Evolutionary conservation across 306 rosid genomes (phyloP), one percentile per base, ranked within the genome.

Genomic region (Prunus mira): DNA sequence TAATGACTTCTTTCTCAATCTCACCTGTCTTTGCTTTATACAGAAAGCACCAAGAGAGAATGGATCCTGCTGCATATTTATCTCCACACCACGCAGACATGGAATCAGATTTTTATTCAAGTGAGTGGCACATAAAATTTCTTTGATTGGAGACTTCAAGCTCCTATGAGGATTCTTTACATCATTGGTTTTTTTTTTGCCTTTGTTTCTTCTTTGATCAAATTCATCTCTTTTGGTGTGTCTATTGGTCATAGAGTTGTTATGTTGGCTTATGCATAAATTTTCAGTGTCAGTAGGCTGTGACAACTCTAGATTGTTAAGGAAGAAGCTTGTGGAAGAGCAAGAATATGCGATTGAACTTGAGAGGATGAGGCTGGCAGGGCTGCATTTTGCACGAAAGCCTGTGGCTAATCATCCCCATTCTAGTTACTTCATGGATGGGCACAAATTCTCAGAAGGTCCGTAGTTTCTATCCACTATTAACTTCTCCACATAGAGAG

Each of bases 21-120:
- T 1, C 22, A 11, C 60, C 52, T 68, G 54, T 65, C 75, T 45
- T 38, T 14, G 69, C 65, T 77, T 56, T 61, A 20, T 73, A 78
- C 87, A 93, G 98, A 87, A 93, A 78, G 83, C 77, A 81, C 81
- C 62, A 71, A 10, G 97, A 93, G 22, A 87, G 88, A 82, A 71
- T 54, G 50, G 92, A 91, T 28, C 83, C 67, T 9, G 65, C 72
- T 3, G 30, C 69, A n/a, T 84, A 70, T 73, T 82, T 67, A 61
- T 63, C 90, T 52, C 77, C 84, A 0, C 75, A 71, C 49, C 78
- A 24, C 38, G 54, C 47, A 3, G 89, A 88, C 58, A 34, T 76
- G 67, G 93, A 93, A 14, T 64, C 86, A 0, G 91, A 88, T 65
- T 69, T 84, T 73, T 75, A 77, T 62, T 80, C 88, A 45, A 63